A percentile compares a stretch with the other conserved stretches of the same genome.
Evolutionary conservation across 805 yeast species (phyloP).

Genomic region (Monosporozyma yasuniensis): DNA sequence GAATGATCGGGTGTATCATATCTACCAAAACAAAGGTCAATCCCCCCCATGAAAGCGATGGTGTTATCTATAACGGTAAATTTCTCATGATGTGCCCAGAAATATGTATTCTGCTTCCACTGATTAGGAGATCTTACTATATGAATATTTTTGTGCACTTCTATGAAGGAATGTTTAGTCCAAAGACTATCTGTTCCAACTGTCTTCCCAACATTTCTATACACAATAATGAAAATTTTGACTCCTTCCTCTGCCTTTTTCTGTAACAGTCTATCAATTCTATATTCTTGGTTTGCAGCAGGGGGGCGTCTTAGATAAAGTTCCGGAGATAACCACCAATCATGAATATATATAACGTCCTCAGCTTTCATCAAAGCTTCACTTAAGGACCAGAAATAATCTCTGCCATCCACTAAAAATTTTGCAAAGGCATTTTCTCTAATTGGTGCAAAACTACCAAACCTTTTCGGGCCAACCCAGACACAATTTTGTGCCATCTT

Average conservation of each 20-base stretch:
- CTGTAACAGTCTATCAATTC: constrained; percentile 80
- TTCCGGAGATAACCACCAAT: constrained; percentile 98
- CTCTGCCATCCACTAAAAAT: constrained; percentile 95
- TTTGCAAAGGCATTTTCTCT: constrained; percentile 81
- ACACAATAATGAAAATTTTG: constrained; percentile 82
- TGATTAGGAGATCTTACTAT: constrained; percentile 94
- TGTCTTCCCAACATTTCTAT: constrained; percentile 87
- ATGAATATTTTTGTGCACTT: constrained; percentile 76
- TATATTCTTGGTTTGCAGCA: constrained; percentile 87
- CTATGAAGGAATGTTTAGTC: constrained; percentile 87
- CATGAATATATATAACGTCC: constrained; percentile 89
- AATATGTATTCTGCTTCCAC: constrained; percentile 80
- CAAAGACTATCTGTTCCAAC: constrained; percentile 90
- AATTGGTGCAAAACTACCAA: constrained; percentile 88
- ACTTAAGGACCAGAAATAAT: constrained; percentile 92
- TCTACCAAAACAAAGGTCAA: constrained; percentile 91
- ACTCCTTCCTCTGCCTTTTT: constrained; percentile 92
- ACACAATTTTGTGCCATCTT: constrained; percentile 57
- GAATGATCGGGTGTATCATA: constrained; percentile 96
- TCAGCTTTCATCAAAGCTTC: constrained; percentile 88
- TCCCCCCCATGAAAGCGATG: constrained; percentile 87
- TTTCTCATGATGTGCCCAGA: constrained; percentile 99
- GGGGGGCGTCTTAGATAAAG: constrained; percentile 88
- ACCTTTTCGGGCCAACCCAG: constrained; percentile 72
- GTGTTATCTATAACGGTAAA: constrained; percentile 79